Evolutionary conservation across 371 early-diverging fungal species (phyloP).

Genomic region (Mortierella sp.): DNA sequence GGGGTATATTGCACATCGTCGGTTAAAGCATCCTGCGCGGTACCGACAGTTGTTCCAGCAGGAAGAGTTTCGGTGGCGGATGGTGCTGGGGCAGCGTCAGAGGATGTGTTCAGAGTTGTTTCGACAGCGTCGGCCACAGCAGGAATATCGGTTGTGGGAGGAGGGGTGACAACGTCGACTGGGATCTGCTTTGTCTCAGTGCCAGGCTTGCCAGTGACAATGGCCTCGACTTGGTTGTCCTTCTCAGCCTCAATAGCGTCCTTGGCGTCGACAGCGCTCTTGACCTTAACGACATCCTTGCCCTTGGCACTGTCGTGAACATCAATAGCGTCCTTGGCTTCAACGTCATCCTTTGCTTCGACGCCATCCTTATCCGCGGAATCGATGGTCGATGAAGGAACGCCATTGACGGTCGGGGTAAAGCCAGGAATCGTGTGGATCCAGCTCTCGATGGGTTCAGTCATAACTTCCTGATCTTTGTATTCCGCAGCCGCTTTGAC

Average conservation of each 20-base stretch:
- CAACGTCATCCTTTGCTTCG: not conserved
- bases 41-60: not conserved
- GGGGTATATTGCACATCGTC: conserved; percentile 14
- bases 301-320: not conserved
- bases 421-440: conserved; percentile 52
- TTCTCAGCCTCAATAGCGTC: not conserved
- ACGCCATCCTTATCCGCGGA: not conserved
- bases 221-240: not conserved
- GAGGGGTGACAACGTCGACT: not conserved
- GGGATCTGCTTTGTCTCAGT: conserved; percentile 44
- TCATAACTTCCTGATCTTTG: conserved; percentile 56
- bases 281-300: not conserved
- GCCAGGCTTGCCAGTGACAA: conserved; percentile 41
- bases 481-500: conserved; percentile 29
- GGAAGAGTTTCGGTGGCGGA: not conserved
- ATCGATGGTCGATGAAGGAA: not conserved
- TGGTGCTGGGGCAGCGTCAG: not conserved
- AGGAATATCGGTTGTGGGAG: conserved; percentile 1
- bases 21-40: not conserved
- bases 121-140: not conserved
- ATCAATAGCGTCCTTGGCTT: not conserved
- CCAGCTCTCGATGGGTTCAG: conserved; percentile 58
- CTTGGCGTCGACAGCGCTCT: not conserved
- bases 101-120: not conserved
- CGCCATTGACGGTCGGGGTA: not conserved